phyloP scores from a whole-genome alignment of 2,329 filamentous ascomycete species.

The Pestalotiopsis sp. region DNA sequence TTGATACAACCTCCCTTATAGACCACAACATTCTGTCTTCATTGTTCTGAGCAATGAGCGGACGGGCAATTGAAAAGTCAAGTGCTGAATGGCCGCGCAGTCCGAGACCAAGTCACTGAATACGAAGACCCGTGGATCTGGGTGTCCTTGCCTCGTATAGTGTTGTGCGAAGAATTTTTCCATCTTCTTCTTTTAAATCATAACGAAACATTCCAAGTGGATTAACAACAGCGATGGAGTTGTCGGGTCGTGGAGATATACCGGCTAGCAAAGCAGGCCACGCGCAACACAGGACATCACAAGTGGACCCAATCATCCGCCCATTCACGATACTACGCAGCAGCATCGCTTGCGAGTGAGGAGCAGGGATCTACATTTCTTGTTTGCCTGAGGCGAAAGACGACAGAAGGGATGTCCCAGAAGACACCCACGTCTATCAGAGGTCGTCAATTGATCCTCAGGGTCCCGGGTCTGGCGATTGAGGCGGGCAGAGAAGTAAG shows the following conservation, averaged over 20 bases:
- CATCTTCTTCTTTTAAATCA: background rate
- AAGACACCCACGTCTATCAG: background rate
- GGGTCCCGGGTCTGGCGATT: background rate
- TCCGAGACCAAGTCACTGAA: background rate
- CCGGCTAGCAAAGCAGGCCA: background rate
- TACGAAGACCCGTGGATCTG: background rate
- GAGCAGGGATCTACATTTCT: background rate
- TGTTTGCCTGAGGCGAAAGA: background rate
- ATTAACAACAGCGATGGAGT: background rate
- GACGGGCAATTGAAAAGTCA: background rate
- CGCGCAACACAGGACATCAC: background rate
- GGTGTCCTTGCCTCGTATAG: background rate
- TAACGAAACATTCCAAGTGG: background rate
- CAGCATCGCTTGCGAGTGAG: background rate
- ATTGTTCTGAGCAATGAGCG: background rate
- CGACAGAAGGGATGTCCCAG: background rate
- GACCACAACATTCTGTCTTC: background rate
- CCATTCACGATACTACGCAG: background rate
- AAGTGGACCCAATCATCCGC: background rate
- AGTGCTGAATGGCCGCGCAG: background rate
- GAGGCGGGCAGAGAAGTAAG: background rate
- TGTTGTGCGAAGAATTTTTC: background rate
- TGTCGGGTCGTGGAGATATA: background rate
- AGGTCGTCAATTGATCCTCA: background rate
- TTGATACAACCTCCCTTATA: background rate